Percentiles rank a stretch among this genome's conserved stretches.
Conservation (phyloP, 2,329 filamentous ascomycete species). For the Apiospora phragmitis region DNA sequence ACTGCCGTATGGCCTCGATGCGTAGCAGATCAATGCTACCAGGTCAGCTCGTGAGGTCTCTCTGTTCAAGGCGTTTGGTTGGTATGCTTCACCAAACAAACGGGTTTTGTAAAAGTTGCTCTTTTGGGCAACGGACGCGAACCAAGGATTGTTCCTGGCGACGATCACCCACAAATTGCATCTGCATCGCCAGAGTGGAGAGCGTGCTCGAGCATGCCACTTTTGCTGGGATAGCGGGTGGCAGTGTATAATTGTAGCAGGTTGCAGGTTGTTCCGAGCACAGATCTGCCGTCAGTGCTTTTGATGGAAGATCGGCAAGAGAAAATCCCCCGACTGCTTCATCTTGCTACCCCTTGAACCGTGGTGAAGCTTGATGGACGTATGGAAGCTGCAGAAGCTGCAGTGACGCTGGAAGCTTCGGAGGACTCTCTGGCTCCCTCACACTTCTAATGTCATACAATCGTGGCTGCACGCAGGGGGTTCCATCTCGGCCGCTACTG, state of each 20-base stretch:
- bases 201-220: not conserved
- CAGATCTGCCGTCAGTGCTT: not conserved
- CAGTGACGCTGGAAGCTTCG: not conserved
- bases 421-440: not conserved
- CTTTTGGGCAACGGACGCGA: too few relatives aligned
- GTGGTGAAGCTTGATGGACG: not conserved
- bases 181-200: too few relatives aligned
- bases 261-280: not conserved
- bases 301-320: not conserved
- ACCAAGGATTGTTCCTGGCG: not conserved
- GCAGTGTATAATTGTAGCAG: not conserved
- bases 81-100: too few relatives aligned
- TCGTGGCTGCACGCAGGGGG: not conserved
- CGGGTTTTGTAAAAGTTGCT: too few relatives aligned
- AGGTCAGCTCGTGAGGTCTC: not conserved
- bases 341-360: not conserved
- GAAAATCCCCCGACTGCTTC: not conserved
- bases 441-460: not conserved
- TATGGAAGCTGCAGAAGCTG: not conserved
- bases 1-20: not conserved
- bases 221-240: not conserved
- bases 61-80: too few relatives aligned
- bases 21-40: not conserved
- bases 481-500: not conserved
- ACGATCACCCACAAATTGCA: not conserved